Evolutionary conservation across 176 grass and related monocot genomes (phyloP).

Genomic region (Eragrostis nindensis): DNA sequence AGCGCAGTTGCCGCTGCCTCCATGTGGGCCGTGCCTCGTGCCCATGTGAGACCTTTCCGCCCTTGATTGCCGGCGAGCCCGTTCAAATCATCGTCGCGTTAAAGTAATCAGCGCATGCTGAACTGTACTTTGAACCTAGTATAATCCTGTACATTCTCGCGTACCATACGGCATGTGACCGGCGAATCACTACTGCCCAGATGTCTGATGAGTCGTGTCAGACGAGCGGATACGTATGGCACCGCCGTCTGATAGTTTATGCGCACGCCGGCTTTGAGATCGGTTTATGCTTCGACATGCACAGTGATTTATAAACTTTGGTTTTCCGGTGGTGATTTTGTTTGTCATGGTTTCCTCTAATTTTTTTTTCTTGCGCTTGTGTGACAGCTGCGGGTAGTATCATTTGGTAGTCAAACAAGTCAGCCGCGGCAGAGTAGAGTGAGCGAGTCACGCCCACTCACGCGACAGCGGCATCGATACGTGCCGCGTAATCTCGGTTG

Average conservation of each 20-base stretch:
- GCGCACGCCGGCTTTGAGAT: too few species aligned
- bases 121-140: not conserved
- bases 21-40: slow-evolving; percentile 15
- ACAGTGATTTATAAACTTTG: too few species aligned
- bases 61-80: not conserved
- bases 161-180: slow-evolving; percentile 8
- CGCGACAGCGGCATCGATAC: not conserved
- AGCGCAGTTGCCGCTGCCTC: not conserved
- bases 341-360: too few species aligned
- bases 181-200: too few species aligned
- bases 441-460: not conserved
- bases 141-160: not conserved
- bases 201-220: too few species aligned
- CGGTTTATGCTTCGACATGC: too few species aligned
- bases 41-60: not conserved
- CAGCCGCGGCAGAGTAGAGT: not conserved
- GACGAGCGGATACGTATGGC: too few species aligned
- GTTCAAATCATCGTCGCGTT: not conserved
- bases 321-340: too few species aligned
- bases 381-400: too few species aligned
- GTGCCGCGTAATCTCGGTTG: not conserved
- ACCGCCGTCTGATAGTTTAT: too few species aligned
- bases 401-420: too few species aligned
- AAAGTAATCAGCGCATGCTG: not conserved
- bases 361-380: too few species aligned